phyloP scores from a whole-genome alignment of 2,329 filamentous ascomycete genomes.

The Sclerotinia nivalis region DNA sequence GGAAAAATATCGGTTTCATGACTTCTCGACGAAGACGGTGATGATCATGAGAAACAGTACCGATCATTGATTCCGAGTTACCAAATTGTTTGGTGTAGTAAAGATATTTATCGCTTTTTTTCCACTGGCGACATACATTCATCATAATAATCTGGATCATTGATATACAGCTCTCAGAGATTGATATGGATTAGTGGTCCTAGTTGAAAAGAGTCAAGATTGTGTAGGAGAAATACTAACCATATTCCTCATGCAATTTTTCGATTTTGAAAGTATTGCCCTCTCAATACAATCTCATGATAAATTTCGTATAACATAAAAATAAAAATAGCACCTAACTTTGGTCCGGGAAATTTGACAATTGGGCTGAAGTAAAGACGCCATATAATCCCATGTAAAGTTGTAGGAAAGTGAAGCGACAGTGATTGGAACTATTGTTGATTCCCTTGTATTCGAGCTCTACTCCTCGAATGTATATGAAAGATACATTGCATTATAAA shows the following conservation, averaged over 20 bases:
- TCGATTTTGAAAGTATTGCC: slow-evolving; percentile 47
- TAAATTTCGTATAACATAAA: slow-evolving; percentile 41
- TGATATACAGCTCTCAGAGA: slow-evolving; percentile 46
- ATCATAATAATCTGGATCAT: slow-evolving; percentile 43
- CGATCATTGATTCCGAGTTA: slow-evolving; percentile 23
- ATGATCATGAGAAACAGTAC: slow-evolving; percentile 28
- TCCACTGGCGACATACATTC: slow-evolving; percentile 42
- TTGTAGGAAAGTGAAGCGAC: slow-evolving; percentile 7
- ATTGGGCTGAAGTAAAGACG: slow-evolving; percentile 43
- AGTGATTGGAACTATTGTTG: neutral
- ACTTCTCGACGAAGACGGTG: slow-evolving; percentile 30
- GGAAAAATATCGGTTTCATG: slow-evolving; percentile 33
- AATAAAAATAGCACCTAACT: slow-evolving; percentile 37
- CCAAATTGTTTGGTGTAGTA: slow-evolving; percentile 25
- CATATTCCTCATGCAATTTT: slow-evolving; percentile 47
- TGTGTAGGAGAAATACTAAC: slow-evolving; percentile 16
- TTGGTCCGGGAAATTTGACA: slow-evolving; percentile 41
- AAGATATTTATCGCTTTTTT: slow-evolving; percentile 26
- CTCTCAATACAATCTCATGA: slow-evolving; percentile 47
- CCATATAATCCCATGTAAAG: slow-evolving; percentile 24
- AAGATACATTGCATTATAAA: neutral
- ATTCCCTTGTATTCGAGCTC: neutral
- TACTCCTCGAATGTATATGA: neutral
- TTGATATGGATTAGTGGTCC: slow-evolving; percentile 43
- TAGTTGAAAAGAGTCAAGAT: neutral